phyloP scores from a whole-genome alignment of 1,139 yeast species.

The Pneumocystis oryctolagi region DNA sequence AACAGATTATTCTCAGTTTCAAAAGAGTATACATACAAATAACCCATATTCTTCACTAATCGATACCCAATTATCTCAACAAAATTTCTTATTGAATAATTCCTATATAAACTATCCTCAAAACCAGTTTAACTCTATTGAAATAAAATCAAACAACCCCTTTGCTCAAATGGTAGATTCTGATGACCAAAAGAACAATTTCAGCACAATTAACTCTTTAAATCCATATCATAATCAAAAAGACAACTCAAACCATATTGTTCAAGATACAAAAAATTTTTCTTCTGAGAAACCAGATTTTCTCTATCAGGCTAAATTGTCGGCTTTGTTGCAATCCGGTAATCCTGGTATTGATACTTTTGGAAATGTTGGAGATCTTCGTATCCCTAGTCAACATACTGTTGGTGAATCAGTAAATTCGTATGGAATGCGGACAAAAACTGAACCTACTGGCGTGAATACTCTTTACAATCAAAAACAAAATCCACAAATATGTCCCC shows the following conservation, averaged over 20 bases:
- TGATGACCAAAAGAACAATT: conserved; percentile 3
- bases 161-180: conserved; percentile 39
- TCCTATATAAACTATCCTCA: not conserved
- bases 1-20: conserved; percentile 37
- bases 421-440: conserved; percentile 34
- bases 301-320: conserved; percentile 50
- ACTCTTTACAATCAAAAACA: conserved; percentile 2
- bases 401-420: conserved; percentile 71
- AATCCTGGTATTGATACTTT: conserved; percentile 84
- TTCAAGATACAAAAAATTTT: conserved; percentile 10
- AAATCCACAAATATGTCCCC: not conserved
- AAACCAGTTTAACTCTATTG: conserved; percentile 37
- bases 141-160: conserved; percentile 82
- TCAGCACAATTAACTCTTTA: not conserved
- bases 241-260: conserved; percentile 2
- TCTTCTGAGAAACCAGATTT: conserved; percentile 2
- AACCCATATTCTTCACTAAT: conserved; percentile 65
- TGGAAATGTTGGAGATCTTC: conserved; percentile 80
- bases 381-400: conserved; percentile 90
- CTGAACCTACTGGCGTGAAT: conserved; percentile 11
- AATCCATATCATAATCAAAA: conserved; percentile 1
- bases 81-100: not conserved
- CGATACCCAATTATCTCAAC: conserved; percentile 23
- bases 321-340: conserved; percentile 65
- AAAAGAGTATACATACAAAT: conserved; percentile 41